These are phyloP conservation scores for Annulohypoxylon nitens DNA, from an alignment of 495 filamentous ascomycete genomes.

Conservation along the genomic window DNA sequence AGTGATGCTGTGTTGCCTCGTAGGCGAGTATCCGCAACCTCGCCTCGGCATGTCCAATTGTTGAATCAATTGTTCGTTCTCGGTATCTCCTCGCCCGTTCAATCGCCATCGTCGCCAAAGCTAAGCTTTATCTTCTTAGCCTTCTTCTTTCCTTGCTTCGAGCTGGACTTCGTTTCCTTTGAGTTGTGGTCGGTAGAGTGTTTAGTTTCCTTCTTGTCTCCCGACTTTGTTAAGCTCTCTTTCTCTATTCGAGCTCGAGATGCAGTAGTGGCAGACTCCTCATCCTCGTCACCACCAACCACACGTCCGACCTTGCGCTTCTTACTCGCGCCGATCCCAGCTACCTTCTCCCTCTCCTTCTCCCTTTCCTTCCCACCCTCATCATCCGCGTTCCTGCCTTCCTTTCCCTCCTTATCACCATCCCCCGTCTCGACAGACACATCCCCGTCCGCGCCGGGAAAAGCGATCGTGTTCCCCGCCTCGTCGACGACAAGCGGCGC, in stretches of 20 bases:
- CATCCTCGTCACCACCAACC: slow-evolving; percentile 53
- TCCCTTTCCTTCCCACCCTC: slow-evolving; percentile 42
- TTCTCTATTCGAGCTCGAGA: slow-evolving; percentile 4
- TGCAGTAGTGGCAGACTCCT: neutral
- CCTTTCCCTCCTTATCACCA: neutral
- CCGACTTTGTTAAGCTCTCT: slow-evolving; percentile 7
- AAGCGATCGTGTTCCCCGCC: slow-evolving; percentile 54
- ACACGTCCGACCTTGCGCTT: slow-evolving; percentile 65
- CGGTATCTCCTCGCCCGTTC: slow-evolving; percentile 18
- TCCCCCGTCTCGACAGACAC: slow-evolving; percentile 39
- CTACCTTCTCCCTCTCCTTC: slow-evolving; percentile 52
- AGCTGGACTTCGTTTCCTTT: slow-evolving; percentile 40
- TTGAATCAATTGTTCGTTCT: neutral
- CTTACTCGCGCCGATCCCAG: slow-evolving; percentile 58
- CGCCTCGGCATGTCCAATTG: neutral
- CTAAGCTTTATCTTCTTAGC: slow-evolving; percentile 72
- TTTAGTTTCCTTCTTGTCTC: slow-evolving; percentile 13
- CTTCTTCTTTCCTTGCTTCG: slow-evolving; percentile 53
- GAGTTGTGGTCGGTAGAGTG: slow-evolving; percentile 39
- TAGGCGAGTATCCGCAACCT: neutral
- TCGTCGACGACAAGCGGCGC: slow-evolving; percentile 63
- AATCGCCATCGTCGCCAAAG: slow-evolving; percentile 65
- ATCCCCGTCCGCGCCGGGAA: slow-evolving; percentile 49
- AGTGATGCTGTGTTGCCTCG: neutral
- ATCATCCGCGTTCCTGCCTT: neutral